Evolutionary conservation across 1,139 yeast genomes (phyloP).

Genomic region (Suhomyces bokatorum): DNA sequence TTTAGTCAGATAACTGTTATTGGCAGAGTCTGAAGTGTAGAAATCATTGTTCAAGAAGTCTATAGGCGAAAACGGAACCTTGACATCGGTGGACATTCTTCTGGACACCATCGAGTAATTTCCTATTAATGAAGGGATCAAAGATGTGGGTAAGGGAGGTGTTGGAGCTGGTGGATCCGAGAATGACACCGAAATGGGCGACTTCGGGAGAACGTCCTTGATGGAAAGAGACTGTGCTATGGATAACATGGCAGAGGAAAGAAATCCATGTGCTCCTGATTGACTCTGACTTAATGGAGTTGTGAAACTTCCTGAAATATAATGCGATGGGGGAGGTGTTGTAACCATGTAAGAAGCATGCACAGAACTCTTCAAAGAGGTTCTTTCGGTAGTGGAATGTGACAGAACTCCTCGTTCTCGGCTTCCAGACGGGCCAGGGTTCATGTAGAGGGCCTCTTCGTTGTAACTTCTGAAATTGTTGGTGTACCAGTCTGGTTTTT

Average conservation of each 20-base stretch:
- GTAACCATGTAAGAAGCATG: slow-evolving; percentile 4
- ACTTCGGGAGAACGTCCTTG: slow-evolving; percentile 5
- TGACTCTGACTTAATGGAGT: slow-evolving; percentile 1
- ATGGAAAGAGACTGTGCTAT: slow-evolving; percentile 24
- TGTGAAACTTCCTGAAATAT: slow-evolving; percentile 17
- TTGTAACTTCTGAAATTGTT: slow-evolving; percentile 14
- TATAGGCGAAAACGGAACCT: slow-evolving; percentile 45
- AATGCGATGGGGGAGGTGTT: slow-evolving; percentile 31
- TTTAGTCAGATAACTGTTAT: background rate
- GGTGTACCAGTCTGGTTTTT: slow-evolving; percentile 44
- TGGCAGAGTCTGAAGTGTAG: slow-evolving; percentile 3
- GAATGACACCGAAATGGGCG: slow-evolving; percentile 8
- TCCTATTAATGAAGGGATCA: slow-evolving; percentile 45
- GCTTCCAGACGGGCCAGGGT: background rate
- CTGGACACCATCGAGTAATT: slow-evolving; percentile 40
- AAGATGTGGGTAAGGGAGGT: slow-evolving; percentile 33
- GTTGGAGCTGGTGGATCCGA: slow-evolving; percentile 9
- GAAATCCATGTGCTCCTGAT: slow-evolving; percentile 6
- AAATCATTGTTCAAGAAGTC: slow-evolving; percentile 42
- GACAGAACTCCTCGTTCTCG: background rate
- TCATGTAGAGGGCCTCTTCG: background rate
- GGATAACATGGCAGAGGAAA: slow-evolving; percentile 21
- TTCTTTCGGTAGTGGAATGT: slow-evolving; percentile 10
- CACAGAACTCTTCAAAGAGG: slow-evolving; percentile 8
- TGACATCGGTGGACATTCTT: slow-evolving; percentile 37